Evolutionary conservation across 116 monocot genomes (phyloP).

Genomic region (Dioscorea cayenensis): DNA sequence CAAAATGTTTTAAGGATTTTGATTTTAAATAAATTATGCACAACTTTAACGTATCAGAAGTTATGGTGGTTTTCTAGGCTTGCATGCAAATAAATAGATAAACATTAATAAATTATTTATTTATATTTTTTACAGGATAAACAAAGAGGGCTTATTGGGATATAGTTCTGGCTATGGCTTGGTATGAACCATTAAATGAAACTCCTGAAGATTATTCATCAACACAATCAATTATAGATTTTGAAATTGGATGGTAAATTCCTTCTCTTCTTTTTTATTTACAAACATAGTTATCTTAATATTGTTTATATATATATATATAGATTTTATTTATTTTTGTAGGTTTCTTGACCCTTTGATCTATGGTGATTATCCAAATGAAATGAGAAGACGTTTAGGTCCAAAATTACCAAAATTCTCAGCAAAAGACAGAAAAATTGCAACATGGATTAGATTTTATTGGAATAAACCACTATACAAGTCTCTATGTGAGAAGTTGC

Average conservation of each 20-base stretch:
- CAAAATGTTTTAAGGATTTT: no score
- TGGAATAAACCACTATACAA: slow-evolving; percentile 54
- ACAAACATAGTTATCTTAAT: background rate
- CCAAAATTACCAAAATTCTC: slow-evolving; percentile 41
- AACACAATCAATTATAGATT: slow-evolving; percentile 27
- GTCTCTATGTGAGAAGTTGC: slow-evolving; percentile 42
- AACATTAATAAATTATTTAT: background rate
- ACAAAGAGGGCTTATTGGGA: slow-evolving; percentile 64
- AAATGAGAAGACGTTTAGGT: slow-evolving; percentile 41
- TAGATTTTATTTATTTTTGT: background rate
- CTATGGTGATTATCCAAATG: slow-evolving; percentile 40
- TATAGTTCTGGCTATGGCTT: slow-evolving; percentile 24
- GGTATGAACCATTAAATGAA: slow-evolving; percentile 45
- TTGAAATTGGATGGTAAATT: slow-evolving; percentile 35
- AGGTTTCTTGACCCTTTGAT: slow-evolving; percentile 60
- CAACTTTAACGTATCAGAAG: no score
- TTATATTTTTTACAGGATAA: slow-evolving; percentile 15
- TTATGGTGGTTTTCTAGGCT: no score
- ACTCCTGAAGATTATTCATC: slow-evolving; percentile 21
- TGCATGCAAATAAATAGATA: no score
- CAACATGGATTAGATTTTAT: slow-evolving; percentile 53
- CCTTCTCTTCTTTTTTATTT: background rate
- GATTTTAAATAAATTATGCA: no score
- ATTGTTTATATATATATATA: no score
- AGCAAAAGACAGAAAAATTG: slow-evolving; percentile 30